A percentile compares a stretch with the other conserved stretches of the same genome.
Evolutionary conservation across 257 asterid species (phyloP).

Genomic region (Schizonepeta tenuifolia): DNA sequence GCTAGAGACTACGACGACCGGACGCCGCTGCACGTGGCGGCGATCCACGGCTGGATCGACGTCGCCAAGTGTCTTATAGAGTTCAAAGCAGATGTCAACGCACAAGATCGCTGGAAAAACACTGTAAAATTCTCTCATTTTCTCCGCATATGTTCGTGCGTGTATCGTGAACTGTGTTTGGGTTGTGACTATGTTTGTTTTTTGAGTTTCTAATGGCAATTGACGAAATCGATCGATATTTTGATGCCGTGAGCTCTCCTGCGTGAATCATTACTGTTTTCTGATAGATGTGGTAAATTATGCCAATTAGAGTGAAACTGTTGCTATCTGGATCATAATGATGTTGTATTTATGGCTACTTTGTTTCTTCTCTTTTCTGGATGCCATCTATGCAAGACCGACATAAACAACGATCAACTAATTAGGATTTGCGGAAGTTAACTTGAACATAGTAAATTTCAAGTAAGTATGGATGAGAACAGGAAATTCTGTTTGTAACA

Average conservation of each 20-base stretch:
- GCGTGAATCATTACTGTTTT: constrained; percentile 18
- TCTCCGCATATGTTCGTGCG: constrained; percentile 1
- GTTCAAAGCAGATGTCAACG: constrained; percentile 91
- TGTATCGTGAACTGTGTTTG: constrained; percentile 7
- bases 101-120: constrained; percentile 98
- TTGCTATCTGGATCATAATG: not conserved
- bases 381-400: not conserved
- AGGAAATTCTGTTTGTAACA: not conserved
- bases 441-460: not conserved
- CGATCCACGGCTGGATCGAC: constrained; percentile 94
- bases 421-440: not conserved
- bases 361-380: not conserved
- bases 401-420: not conserved
- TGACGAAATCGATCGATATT: constrained; percentile 9
- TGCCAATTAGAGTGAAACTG: not conserved
- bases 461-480: not conserved
- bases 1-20: constrained; percentile 91
- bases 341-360: not conserved
- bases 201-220: constrained; percentile 11
- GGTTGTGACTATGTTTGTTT: constrained; percentile 5
- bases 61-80: constrained; percentile 85
- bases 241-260: constrained; percentile 19
- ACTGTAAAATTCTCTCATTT: constrained; percentile 50
- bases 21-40: constrained; percentile 98
- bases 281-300: constrained; percentile 2